Percentiles rank a stretch among this genome's conserved stretches.
Conservation (phyloP, 495 filamentous ascomycete genomes). For the Podospora pseudopauciseta region DNA sequence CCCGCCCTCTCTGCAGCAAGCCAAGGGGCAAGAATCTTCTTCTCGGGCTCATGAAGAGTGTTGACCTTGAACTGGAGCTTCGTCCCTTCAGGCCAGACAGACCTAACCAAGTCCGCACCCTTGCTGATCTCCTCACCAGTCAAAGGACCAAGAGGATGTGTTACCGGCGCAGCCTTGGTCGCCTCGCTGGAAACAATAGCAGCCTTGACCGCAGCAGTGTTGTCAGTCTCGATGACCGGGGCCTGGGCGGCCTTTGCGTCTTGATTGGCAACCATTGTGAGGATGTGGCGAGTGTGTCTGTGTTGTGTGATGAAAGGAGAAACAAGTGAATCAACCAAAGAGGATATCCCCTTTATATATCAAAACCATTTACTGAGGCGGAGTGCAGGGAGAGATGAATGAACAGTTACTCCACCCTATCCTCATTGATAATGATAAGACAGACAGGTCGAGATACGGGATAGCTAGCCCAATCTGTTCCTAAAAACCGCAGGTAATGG, state of each 20-base stretch:
- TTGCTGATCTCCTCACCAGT: slow-evolving; percentile 53
- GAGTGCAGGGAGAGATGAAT: background rate
- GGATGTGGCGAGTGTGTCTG: background rate
- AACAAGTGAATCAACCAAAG: background rate
- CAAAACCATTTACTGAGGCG: background rate
- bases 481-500: background rate
- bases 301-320: background rate
- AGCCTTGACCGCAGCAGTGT: background rate
- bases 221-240: background rate
- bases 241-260: background rate
- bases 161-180: background rate
- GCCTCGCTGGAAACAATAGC: background rate
- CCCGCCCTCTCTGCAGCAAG: slow-evolving; percentile 30
- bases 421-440: background rate
- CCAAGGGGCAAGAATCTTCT: slow-evolving; percentile 54
- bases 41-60: slow-evolving; percentile 63
- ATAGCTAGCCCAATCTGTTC: background rate
- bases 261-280: background rate
- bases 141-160: slow-evolving; percentile 60
- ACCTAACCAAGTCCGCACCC: slow-evolving; percentile 41
- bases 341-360: background rate
- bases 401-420: background rate
- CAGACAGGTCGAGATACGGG: background rate
- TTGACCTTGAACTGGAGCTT: slow-evolving; percentile 61
- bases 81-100: slow-evolving; percentile 48